Percentiles rank a stretch among this genome's conserved stretches.
phyloP scores from a whole-genome alignment of 305 asterid species.

The Salvia sclarea region DNA sequence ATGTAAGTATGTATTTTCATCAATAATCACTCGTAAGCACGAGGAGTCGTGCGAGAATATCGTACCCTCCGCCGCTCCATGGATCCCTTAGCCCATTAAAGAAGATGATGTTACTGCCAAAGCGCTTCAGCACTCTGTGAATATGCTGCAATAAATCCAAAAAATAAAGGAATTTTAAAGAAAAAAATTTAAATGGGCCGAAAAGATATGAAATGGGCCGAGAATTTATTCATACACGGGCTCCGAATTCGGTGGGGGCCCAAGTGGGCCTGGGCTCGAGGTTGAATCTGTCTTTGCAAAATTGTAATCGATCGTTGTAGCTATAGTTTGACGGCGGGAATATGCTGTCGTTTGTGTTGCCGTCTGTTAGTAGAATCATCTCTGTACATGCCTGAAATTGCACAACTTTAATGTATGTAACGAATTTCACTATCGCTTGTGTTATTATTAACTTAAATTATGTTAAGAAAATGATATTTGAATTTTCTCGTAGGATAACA shows the following conservation, averaged over 20 bases:
- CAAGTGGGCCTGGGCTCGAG: constrained; percentile 77
- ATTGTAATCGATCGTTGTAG: constrained; percentile 48
- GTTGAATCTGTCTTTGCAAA: constrained; percentile 36
- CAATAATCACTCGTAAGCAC: not conserved
- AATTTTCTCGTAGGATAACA: too few relatives aligned
- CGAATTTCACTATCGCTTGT: too few relatives aligned
- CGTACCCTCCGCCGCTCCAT: constrained; percentile 95
- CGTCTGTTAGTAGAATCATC: constrained; percentile 65
- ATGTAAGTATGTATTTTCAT: too few relatives aligned
- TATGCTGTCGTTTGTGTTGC: constrained; percentile 57
- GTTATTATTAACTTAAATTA: too few relatives aligned
- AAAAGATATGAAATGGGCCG: constrained; percentile 13
- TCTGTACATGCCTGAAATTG: constrained; percentile 73
- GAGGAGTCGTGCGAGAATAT: not conserved
- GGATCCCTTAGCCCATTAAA: constrained; percentile 92
- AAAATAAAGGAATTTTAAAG: not conserved
- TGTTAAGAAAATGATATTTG: too few relatives aligned
- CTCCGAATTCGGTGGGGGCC: constrained; percentile 77
- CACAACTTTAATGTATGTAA: not conserved
- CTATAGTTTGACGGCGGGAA: constrained; percentile 59
- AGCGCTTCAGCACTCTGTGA: constrained; percentile 52
- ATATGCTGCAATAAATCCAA: constrained; percentile 70
- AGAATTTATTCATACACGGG: constrained; percentile 48
- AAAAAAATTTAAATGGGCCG: not conserved
- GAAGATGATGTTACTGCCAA: constrained; percentile 88